Conservation (phyloP, 192 early-diverging fungal genomes). For the Dispira parvispora region DNA sequence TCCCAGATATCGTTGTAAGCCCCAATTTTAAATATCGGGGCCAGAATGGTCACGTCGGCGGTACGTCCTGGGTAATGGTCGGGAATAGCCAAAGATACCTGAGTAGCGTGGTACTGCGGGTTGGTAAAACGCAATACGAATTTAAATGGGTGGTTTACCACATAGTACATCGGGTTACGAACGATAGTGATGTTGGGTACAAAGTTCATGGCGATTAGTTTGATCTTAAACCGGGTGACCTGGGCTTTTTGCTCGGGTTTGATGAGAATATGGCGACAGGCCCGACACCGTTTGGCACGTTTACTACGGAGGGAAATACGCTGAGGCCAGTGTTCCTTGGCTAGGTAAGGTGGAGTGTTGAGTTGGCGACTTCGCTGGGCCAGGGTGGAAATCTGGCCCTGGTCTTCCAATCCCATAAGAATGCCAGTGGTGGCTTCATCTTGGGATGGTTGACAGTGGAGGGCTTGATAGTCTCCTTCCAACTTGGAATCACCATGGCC, state of each 20-base stretch:
- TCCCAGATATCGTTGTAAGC: constrained; percentile 68
- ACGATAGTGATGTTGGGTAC: constrained; percentile 62
- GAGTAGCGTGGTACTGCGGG: constrained; percentile 56
- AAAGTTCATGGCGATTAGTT: constrained; percentile 64
- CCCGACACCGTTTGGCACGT: constrained; percentile 65
- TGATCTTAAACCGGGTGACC: constrained; percentile 73
- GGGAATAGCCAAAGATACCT: constrained; percentile 34
- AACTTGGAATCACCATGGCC: neutral
- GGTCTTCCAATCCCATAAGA: constrained; percentile 14
- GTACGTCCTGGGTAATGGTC: constrained; percentile 17
- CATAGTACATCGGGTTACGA: constrained; percentile 11
- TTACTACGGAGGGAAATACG: constrained; percentile 77
- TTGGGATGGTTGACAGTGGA: constrained; percentile 6
- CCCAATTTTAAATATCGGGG: constrained; percentile 45
- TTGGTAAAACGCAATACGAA: constrained; percentile 62
- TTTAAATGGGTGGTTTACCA: constrained; percentile 16
- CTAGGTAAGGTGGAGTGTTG: neutral
- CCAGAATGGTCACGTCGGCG: constrained; percentile 30
- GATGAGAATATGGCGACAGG: constrained; percentile 76
- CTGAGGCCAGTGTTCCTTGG: constrained; percentile 35
- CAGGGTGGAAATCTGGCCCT: constrained; percentile 31
- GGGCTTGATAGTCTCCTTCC: constrained; percentile 14
- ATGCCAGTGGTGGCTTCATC: constrained; percentile 12
- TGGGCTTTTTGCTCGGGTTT: constrained; percentile 89
- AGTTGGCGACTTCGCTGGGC: constrained; percentile 24